phyloP scores from a whole-genome alignment of 2,329 filamentous ascomycete species.

The Arthrobotrys sinensis region DNA sequence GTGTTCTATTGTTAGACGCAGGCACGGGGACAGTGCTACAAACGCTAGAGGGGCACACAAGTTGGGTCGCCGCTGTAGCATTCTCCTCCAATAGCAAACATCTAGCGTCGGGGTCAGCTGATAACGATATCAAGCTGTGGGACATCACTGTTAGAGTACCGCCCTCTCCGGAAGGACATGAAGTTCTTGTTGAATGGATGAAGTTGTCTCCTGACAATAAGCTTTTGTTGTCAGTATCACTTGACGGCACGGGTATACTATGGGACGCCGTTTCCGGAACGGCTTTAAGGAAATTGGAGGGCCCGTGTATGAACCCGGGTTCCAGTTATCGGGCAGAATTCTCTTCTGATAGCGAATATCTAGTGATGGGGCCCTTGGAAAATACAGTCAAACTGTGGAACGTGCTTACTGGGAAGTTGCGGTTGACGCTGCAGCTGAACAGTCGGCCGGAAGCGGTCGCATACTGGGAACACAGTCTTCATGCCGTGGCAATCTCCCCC shows the following conservation, averaged over 20 bases:
- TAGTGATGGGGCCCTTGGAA: too few species aligned
- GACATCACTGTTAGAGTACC: not conserved
- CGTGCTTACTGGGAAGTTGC: too few species aligned
- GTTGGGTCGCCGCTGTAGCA: not conserved
- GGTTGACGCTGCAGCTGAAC: too few species aligned
- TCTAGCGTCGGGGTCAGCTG: not conserved
- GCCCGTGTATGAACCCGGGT: too few species aligned
- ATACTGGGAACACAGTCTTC: too few species aligned
- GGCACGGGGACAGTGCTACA: not conserved
- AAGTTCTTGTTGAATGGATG: not conserved
- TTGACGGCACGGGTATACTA: not conserved
- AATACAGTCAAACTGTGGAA: too few species aligned
- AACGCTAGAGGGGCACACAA: not conserved
- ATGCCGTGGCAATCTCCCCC: too few species aligned
- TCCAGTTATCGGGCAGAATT: constrained; percentile 61
- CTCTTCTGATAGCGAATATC: constrained; percentile 62
- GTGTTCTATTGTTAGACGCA: too few species aligned
- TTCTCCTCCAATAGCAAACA: not conserved
- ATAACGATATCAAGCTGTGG: not conserved
- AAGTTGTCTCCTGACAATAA: not conserved
- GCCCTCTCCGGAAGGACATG: not conserved
- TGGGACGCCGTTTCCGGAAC: constrained; percentile 1
- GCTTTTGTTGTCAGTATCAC: not conserved
- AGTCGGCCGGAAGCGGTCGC: too few species aligned
- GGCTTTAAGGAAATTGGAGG: not conserved